A percentile compares a stretch with the other conserved stretches of the same genome.
These are phyloP conservation scores for Cladobotryum mycophilum DNA, from an alignment of 2,329 filamentous ascomycete species.

Conservation along the genomic window DNA sequence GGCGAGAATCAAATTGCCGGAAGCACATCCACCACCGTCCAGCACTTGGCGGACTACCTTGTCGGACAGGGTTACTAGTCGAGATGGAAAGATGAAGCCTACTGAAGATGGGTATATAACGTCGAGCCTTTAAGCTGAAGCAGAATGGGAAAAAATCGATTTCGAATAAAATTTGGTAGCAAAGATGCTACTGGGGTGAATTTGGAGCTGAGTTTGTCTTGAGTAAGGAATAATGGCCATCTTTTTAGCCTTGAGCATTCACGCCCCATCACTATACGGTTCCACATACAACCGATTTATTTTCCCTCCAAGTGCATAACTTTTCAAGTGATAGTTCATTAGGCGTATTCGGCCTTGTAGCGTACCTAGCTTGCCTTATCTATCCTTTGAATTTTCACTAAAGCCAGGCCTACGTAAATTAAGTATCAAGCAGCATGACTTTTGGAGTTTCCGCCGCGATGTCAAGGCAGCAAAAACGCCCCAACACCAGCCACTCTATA, in stretches of 20 bases:
- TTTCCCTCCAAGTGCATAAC: slow-evolving; percentile 13
- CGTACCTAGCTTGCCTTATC: no score
- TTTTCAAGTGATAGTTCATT: not conserved
- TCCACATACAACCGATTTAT: slow-evolving; percentile 24
- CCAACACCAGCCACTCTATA: slow-evolving; percentile 1
- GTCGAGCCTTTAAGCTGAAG: not conserved
- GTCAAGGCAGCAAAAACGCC: not conserved
- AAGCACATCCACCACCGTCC: slow-evolving; percentile 71
- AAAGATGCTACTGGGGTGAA: slow-evolving; percentile 9
- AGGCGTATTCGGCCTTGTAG: no score
- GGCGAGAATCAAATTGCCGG: slow-evolving; percentile 65
- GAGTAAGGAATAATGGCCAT: slow-evolving; percentile 7
- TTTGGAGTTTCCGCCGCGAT: no score
- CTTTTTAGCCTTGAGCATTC: not conserved
- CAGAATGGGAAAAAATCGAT: not conserved
- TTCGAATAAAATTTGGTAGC: slow-evolving; percentile 7
- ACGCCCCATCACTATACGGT: slow-evolving; percentile 15
- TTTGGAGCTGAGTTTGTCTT: slow-evolving; percentile 10
- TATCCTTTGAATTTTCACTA: no score
- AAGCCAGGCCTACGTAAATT: no score
- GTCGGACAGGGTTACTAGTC: slow-evolving; percentile 68
- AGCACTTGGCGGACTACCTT: slow-evolving; percentile 82
- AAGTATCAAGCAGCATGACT: no score
- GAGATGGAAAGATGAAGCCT: slow-evolving; percentile 9
- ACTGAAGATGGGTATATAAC: slow-evolving; percentile 2